These are phyloP conservation scores for Phlegmacium glaucopus DNA, from an alignment of 768 basidiomycete species.

Conservation along the genomic window DNA sequence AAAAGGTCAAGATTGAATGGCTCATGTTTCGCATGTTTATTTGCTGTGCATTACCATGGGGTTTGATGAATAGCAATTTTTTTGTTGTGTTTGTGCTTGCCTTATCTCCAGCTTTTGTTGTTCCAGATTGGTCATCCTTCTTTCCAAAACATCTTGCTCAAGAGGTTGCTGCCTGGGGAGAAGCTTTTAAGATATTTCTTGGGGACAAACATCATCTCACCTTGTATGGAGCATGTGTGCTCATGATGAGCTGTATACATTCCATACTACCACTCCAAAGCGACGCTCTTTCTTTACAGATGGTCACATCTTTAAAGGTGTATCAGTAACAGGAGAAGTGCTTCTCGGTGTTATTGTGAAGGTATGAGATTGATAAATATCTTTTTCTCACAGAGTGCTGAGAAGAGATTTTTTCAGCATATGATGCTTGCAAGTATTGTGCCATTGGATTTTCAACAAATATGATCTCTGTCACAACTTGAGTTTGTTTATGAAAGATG, in stretches of 20 bases:
- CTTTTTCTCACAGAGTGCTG: too few species aligned
- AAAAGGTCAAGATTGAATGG: slow-evolving; percentile 12
- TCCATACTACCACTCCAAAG: slow-evolving; percentile 20
- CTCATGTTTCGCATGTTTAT: slow-evolving; percentile 16
- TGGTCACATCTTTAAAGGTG: slow-evolving; percentile 22
- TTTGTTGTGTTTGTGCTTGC: slow-evolving; percentile 13
- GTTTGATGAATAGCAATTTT: slow-evolving; percentile 12
- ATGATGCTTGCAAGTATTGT: slow-evolving; percentile 11
- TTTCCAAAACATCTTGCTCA: slow-evolving; percentile 16
- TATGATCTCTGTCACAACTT: slow-evolving; percentile 29
- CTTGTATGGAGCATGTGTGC: slow-evolving; percentile 18
- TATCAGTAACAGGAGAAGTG: slow-evolving; percentile 20
- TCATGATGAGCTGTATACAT: slow-evolving; percentile 24
- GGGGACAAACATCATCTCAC: slow-evolving; percentile 18
- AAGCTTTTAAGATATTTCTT: slow-evolving; percentile 12
- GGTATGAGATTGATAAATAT: not conserved
- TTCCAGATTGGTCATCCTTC: slow-evolving; percentile 18
- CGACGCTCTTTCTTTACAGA: slow-evolving; percentile 21
- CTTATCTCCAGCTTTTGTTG: slow-evolving; percentile 9
- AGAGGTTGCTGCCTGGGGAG: slow-evolving; percentile 13
- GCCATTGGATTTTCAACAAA: slow-evolving; percentile 26
- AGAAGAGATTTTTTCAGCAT: not conserved
- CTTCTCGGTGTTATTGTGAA: slow-evolving; percentile 8
- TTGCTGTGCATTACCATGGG: slow-evolving; percentile 20
- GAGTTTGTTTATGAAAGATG: slow-evolving; percentile 25